Percentiles rank a stretch among this genome's conserved stretches.
Conservation (phyloP, 805 yeast species). For the Wickerhamiella vanderwaltii region DNA sequence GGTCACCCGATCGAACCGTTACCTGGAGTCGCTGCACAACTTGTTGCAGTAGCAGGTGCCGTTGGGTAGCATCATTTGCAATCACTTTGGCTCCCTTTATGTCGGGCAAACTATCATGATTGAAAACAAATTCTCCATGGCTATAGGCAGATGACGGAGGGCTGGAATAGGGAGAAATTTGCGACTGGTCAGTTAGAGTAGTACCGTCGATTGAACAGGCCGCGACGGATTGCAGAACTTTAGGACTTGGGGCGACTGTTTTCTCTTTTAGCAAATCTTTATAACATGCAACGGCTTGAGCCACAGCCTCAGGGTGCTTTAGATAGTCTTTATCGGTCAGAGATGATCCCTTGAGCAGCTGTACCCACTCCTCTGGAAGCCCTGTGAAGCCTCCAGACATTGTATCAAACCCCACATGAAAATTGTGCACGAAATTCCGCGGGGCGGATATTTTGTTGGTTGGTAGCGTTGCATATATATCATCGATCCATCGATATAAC, state of each 20-base stretch:
- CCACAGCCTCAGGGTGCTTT: conserved; percentile 82
- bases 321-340: conserved; percentile 73
- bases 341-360: conserved; percentile 69
- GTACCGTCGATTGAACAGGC: not conserved
- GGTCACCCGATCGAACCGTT: not conserved
- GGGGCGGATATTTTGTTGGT: conserved; percentile 1
- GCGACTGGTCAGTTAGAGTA: conserved; percentile 3
- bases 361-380: conserved; percentile 82
- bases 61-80: no score
- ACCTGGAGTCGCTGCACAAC: not conserved
- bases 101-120: no score
- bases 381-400: conserved; percentile 78
- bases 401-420: conserved; percentile 72
- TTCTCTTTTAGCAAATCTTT: no score
- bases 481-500: conserved; percentile 2
- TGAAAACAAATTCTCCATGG: no score
- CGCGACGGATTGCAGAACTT: not conserved
- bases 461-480: conserved; percentile 1
- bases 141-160: no score
- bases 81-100: no score
- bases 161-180: no score
- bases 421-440: not conserved
- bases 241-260: no score
- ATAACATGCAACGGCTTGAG: conserved; percentile 75
- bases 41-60: no score